These are phyloP conservation scores for Gloeopeniophorella convolvens DNA, from an alignment of 768 basidiomycete species.

Conservation along the genomic window DNA sequence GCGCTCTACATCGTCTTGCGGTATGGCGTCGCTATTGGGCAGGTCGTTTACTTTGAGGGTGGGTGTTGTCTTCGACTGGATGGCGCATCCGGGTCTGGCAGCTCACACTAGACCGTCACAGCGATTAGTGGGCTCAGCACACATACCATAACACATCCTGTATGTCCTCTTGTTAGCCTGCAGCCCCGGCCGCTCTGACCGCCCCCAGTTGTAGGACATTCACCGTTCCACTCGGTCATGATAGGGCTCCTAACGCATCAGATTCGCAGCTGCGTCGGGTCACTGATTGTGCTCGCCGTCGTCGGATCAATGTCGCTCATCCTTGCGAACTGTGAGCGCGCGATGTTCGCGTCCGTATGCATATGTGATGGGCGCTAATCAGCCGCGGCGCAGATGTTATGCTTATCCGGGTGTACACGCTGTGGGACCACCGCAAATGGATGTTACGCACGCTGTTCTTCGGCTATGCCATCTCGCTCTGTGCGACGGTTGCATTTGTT, in stretches of 20 bases:
- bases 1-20: conserved; percentile 36
- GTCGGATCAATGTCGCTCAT: conserved; percentile 29
- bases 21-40: conserved; percentile 30
- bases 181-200: not conserved
- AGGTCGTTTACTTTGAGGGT: conserved; percentile 28
- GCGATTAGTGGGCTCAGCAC: conserved; percentile 7
- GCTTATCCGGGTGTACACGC: conserved; percentile 31
- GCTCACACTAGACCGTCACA: not conserved
- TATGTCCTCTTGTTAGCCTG: not conserved
- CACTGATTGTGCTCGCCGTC: conserved; percentile 3
- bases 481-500: conserved; percentile 8
- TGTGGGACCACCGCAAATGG: conserved; percentile 33
- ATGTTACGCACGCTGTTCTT: conserved; percentile 2
- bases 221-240: not conserved
- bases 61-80: conserved; percentile 5
- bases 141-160: conserved; percentile 3
- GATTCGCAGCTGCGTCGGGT: conserved; percentile 5
- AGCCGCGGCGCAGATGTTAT: conserved; percentile 31
- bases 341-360: conserved; percentile 13
- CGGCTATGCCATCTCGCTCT: conserved; percentile 8
- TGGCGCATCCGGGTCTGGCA: not conserved
- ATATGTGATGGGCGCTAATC: conserved; percentile 25
- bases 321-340: conserved; percentile 24
- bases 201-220: conserved; percentile 1
- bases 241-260: not conserved